Conservation (phyloP, 805 yeast genomes). For the Lachancea sp. region DNA sequence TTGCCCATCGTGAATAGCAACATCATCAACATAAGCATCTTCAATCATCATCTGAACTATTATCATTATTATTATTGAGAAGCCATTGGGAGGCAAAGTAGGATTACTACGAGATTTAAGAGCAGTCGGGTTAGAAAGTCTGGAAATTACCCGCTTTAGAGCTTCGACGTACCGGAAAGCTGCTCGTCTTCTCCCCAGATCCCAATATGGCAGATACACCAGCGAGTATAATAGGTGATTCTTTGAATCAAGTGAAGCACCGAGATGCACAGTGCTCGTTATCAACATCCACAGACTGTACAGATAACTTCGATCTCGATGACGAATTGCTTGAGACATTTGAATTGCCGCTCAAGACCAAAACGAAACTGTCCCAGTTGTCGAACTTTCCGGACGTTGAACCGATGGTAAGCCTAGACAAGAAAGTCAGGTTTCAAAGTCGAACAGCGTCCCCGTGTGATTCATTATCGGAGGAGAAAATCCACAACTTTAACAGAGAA, state of each 20-base stretch:
- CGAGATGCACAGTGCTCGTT: not conserved
- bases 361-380: conserved; percentile 10
- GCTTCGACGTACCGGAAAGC: too few species aligned
- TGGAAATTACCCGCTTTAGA: too few species aligned
- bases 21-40: too few species aligned
- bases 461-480: conserved; percentile 3
- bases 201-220: not conserved
- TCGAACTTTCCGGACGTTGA: conserved; percentile 23
- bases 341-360: conserved; percentile 25
- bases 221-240: not conserved
- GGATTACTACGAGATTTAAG: too few species aligned
- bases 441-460: conserved; percentile 2
- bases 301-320: conserved; percentile 8
- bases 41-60: too few species aligned
- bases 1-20: not conserved
- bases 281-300: not conserved
- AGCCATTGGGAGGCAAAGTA: not conserved
- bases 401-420: conserved; percentile 10
- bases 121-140: too few species aligned
- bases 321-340: conserved; percentile 15
- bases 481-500: conserved; percentile 1
- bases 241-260: not conserved
- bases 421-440: conserved; percentile 19
- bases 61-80: not conserved
- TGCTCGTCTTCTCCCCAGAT: too few species aligned